Evolutionary conservation across 208 protist genomes (phyloP).

Genomic region (Crithidia expoeki): DNA sequence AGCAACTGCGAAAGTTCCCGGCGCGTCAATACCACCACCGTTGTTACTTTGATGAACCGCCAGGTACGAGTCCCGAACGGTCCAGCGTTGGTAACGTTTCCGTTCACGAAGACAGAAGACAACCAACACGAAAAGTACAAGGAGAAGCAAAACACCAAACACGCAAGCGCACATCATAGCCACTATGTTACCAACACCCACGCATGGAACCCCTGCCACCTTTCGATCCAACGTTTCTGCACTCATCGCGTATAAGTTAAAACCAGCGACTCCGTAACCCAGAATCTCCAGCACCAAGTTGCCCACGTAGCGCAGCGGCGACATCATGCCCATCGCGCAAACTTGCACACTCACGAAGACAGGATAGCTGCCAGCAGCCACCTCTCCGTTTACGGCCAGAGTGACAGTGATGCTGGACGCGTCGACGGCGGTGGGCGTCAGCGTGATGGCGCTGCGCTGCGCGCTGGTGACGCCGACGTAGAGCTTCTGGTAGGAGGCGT

Average conservation of each 20-base stretch:
- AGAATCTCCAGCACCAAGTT: neutral
- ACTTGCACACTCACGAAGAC: conserved; percentile 37
- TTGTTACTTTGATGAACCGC: neutral
- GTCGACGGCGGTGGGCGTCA: conserved; percentile 16
- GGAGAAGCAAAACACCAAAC: conserved; percentile 26
- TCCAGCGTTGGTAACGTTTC: neutral
- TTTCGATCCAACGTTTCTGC: neutral
- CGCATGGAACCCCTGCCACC: neutral
- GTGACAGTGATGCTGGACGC: conserved; percentile 15
- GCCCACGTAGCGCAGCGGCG: conserved; percentile 24
- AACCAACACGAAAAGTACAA: conserved; percentile 12
- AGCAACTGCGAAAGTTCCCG: neutral
- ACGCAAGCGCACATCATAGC: conserved; percentile 25
- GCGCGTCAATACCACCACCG: conserved; percentile 4
- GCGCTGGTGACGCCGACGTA: conserved; percentile 27
- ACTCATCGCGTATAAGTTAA: neutral
- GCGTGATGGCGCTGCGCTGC: conserved; percentile 32
- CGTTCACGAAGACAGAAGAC: neutral
- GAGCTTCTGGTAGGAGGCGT: conserved; percentile 33
- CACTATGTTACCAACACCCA: conserved; percentile 8
- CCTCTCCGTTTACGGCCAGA: conserved; percentile 15
- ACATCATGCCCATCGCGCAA: conserved; percentile 33
- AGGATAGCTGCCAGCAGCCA: conserved; percentile 25
- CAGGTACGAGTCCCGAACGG: neutral
- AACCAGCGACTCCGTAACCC: neutral